Evolutionary conservation across 179 eudicot species (phyloP).

Genomic region (Gypsophila paniculata): DNA sequence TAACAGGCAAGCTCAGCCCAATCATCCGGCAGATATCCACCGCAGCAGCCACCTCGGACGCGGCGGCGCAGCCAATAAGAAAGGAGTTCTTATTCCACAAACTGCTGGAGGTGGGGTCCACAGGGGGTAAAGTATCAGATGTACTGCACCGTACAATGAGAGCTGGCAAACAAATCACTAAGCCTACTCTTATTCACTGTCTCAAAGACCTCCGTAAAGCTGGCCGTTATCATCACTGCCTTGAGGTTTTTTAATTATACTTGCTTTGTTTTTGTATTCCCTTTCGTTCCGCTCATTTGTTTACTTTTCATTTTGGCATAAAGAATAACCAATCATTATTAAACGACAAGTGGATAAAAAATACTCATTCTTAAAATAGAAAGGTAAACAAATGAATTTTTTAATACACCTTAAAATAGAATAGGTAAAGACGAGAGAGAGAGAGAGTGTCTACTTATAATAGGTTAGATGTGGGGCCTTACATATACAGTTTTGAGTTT

Average conservation of each 20-base stretch:
- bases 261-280: too few relatives aligned
- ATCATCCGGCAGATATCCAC: constrained; percentile 24
- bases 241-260: constrained; percentile 37
- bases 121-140: constrained; percentile 31
- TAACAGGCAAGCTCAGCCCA: constrained; percentile 19
- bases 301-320: too few relatives aligned
- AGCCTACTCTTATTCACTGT: constrained; percentile 36
- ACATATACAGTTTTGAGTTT: too few relatives aligned
- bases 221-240: constrained; percentile 39
- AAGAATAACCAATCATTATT: too few relatives aligned
- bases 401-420: too few relatives aligned
- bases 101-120: constrained; percentile 38
- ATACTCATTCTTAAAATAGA: too few relatives aligned
- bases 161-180: constrained; percentile 30
- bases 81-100: constrained; percentile 32
- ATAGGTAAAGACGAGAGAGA: too few relatives aligned
- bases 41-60: neutral
- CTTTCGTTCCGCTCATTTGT: too few relatives aligned
- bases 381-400: too few relatives aligned
- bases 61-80: neutral
- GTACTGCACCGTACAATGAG: constrained; percentile 33
- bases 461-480: too few relatives aligned
- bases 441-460: too few relatives aligned
- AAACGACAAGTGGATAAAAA: too few relatives aligned
- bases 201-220: constrained; percentile 44